Conservation (phyloP, 1,284 basidiomycete species). For the Cronartium ribicola region DNA sequence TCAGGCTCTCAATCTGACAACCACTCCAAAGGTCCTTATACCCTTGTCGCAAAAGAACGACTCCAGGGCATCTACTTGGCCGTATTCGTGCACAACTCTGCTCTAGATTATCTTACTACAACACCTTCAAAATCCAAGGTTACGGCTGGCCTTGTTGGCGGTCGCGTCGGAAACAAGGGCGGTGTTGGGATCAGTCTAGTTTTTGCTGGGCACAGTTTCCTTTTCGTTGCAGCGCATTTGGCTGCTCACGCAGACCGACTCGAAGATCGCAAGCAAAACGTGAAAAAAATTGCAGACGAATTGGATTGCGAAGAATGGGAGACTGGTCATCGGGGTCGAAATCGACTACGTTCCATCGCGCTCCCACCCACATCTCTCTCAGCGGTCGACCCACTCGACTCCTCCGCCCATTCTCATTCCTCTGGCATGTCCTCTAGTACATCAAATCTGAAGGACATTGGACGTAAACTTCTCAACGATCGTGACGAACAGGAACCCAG, state of each 20-base stretch:
- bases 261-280: neutral
- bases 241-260: conserved; percentile 56
- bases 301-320: neutral
- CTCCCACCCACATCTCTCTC: neutral
- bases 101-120: conserved; percentile 37
- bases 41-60: conserved; percentile 73
- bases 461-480: neutral
- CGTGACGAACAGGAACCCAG: neutral
- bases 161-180: conserved; percentile 70
- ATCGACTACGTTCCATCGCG: neutral
- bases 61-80: conserved; percentile 75
- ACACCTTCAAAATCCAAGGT: conserved; percentile 61
- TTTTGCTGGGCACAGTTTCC: conserved; percentile 65
- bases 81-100: conserved; percentile 43
- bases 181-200: conserved; percentile 72
- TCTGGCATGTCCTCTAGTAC: too few relatives aligned
- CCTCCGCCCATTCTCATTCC: too few relatives aligned
- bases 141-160: conserved; percentile 77
- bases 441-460: neutral
- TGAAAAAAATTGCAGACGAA: conserved; percentile 1
- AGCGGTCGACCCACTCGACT: neutral
- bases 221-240: conserved; percentile 83
- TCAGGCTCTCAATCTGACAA: neutral
- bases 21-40: conserved; percentile 58
- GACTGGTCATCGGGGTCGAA: neutral